Evolutionary conservation across 148 eudicot genomes (phyloP).

Genomic region (Nepenthes mirabilis): DNA sequence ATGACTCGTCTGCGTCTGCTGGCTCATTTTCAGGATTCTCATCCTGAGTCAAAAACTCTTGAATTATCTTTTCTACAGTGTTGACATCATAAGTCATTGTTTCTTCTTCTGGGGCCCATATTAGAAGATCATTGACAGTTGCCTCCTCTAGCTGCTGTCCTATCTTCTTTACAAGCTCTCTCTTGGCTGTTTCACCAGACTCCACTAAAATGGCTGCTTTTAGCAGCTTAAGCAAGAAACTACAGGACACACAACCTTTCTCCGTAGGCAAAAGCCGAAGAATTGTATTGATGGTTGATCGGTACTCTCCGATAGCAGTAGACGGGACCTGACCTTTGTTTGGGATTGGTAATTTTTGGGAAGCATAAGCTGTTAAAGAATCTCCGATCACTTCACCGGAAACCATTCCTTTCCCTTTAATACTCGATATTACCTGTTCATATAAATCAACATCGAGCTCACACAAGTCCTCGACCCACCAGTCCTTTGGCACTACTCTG

Average conservation of each 20-base stretch:
- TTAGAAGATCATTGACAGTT: constrained; percentile 55
- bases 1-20: constrained; percentile 22
- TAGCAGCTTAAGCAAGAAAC: constrained; percentile 71
- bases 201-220: constrained; percentile 49
- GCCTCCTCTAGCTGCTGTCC: constrained; percentile 93
- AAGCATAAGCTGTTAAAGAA: constrained; percentile 67
- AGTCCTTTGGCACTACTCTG: constrained; percentile 56
- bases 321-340: constrained; percentile 34
- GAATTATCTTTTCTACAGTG: constrained; percentile 41
- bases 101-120: constrained; percentile 40
- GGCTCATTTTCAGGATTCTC: constrained; percentile 24
- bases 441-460: constrained; percentile 73
- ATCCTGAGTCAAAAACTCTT: constrained; percentile 53
- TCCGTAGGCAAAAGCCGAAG: constrained; percentile 64
- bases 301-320: constrained; percentile 25
- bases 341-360: constrained; percentile 51
- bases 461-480: constrained; percentile 97
- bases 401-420: constrained; percentile 39
- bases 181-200: constrained; percentile 34
- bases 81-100: constrained; percentile 42
- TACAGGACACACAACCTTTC: constrained; percentile 69
- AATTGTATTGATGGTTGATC: constrained; percentile 39
- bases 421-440: constrained; percentile 36
- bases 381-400: constrained; percentile 73
- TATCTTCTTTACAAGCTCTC: constrained; percentile 41